A percentile compares a stretch with the other conserved stretches of the same genome.
Conservation (phyloP, 2,329 filamentous ascomycete species). For the Samsoniella hepiali region DNA sequence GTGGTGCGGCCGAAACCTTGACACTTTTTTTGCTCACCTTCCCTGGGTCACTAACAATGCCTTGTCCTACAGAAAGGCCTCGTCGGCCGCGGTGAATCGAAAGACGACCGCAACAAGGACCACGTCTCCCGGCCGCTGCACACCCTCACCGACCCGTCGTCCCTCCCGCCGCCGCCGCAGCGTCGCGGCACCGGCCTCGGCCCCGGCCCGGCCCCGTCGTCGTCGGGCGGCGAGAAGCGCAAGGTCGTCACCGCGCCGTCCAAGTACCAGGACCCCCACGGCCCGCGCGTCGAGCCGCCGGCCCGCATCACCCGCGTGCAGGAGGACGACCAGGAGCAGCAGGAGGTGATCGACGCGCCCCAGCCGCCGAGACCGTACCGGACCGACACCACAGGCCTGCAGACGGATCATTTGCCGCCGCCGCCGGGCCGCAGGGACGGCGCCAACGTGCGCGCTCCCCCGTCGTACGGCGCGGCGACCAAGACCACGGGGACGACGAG, state of each 20-base stretch:
- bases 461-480: conserved; percentile 32
- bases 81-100: conserved; percentile 40
- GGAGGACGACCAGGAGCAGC: conserved; percentile 6
- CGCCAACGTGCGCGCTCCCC: conserved; percentile 32
- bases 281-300: conserved; percentile 21
- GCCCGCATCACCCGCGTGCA: conserved; percentile 17
- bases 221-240: conserved; percentile 22
- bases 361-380: conserved; percentile 63
- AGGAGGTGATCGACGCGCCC: conserved; percentile 22
- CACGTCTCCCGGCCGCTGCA: conserved; percentile 59
- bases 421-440: conserved; percentile 59
- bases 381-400: conserved; percentile 66
- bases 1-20: conserved; percentile 38
- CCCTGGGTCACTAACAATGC: conserved; percentile 9
- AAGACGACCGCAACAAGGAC: conserved; percentile 27
- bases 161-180: conserved; percentile 79
- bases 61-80: conserved; percentile 41
- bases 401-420: conserved; percentile 65
- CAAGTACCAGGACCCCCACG: conserved; percentile 33
- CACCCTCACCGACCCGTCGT: conserved; percentile 68
- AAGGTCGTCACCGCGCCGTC: conserved; percentile 32
- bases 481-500: conserved; percentile 25
- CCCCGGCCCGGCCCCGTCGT: conserved; percentile 25
- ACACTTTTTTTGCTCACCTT: not conserved
- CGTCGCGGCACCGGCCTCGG: conserved; percentile 41